phyloP scores from a whole-genome alignment of 495 filamentous ascomycete species.

The Aspergillus sclerotioniger region DNA sequence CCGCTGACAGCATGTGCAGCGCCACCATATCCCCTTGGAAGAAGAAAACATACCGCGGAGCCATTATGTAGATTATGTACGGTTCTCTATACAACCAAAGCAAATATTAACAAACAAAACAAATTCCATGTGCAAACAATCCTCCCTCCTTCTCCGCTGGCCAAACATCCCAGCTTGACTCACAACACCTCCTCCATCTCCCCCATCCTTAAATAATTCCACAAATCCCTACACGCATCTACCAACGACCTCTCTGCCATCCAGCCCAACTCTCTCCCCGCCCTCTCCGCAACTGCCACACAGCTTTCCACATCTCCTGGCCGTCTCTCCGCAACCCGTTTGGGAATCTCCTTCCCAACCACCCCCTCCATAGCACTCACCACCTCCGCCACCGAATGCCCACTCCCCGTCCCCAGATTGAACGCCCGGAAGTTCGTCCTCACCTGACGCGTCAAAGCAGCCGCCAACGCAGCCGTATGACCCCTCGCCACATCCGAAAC shows the following conservation, averaged over 20 bases:
- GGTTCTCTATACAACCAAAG: not conserved
- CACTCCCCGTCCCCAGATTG: constrained; percentile 50
- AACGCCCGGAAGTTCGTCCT: constrained; percentile 44
- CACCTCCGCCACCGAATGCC: constrained; percentile 49
- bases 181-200: too few relatives aligned
- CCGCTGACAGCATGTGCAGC: too few relatives aligned
- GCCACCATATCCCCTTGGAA: too few relatives aligned
- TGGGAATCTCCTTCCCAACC: constrained; percentile 32
- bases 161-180: too few relatives aligned
- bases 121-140: not conserved
- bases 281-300: constrained; percentile 70
- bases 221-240: constrained; percentile 79
- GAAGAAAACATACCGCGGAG: not conserved
- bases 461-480: constrained; percentile 54
- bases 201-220: constrained; percentile 50
- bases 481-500: constrained; percentile 61
- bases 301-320: constrained; percentile 76
- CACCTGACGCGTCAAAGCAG: constrained; percentile 30
- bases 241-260: constrained; percentile 77
- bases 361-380: constrained; percentile 41
- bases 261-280: constrained; percentile 79
- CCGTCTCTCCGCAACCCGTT: constrained; percentile 65
- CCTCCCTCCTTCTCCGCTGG: not conserved
- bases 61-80: not conserved
- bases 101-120: not conserved